phyloP scores from a whole-genome alignment of 805 yeast species.

The Cyberlindnera maritima region DNA sequence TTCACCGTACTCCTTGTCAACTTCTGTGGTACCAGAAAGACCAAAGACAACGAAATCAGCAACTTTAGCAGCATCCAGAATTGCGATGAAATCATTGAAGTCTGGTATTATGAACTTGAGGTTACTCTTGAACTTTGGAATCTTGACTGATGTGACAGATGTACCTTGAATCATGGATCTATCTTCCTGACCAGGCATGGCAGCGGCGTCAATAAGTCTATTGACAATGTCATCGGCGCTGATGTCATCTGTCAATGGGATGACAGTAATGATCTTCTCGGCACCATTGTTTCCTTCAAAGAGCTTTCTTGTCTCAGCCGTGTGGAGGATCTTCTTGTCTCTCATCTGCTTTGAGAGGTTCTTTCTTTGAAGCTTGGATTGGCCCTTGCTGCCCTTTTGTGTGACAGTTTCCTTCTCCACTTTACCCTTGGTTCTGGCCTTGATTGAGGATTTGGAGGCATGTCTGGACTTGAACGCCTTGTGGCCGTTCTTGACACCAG shows the following conservation, averaged over 20 bases:
- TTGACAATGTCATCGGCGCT: conserved; percentile 53
- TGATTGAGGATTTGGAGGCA: conserved; percentile 83
- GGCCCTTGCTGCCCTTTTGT: conserved; percentile 30
- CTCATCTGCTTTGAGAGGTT: conserved; percentile 77
- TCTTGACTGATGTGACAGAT: conserved; percentile 48
- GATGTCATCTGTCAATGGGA: conserved; percentile 76
- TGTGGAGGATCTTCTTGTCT: conserved; percentile 61
- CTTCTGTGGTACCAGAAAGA: conserved; percentile 83
- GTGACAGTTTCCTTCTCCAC: conserved; percentile 60
- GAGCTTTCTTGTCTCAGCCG: conserved; percentile 58
- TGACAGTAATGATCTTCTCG: conserved; percentile 77
- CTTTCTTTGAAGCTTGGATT: conserved; percentile 64
- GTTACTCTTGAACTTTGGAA: conserved; percentile 70
- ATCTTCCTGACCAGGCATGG: conserved; percentile 33
- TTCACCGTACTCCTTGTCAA: conserved; percentile 78
- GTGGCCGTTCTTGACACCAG: conserved; percentile 78
- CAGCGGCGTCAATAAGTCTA: conserved; percentile 41
- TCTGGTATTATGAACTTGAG: conserved; percentile 74
- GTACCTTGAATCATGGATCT: conserved; percentile 37
- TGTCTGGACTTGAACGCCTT: conserved; percentile 92
- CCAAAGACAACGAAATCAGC: conserved; percentile 90
- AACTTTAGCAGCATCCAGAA: conserved; percentile 83
- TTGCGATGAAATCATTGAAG: conserved; percentile 57
- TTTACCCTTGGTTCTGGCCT: conserved; percentile 79
- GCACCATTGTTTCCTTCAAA: conserved; percentile 82